Evolutionary conservation across 2,329 filamentous ascomycete genomes (phyloP), one percentile per base, ranked within the genome.

Genomic region (Trichoderma atroviride): DNA sequence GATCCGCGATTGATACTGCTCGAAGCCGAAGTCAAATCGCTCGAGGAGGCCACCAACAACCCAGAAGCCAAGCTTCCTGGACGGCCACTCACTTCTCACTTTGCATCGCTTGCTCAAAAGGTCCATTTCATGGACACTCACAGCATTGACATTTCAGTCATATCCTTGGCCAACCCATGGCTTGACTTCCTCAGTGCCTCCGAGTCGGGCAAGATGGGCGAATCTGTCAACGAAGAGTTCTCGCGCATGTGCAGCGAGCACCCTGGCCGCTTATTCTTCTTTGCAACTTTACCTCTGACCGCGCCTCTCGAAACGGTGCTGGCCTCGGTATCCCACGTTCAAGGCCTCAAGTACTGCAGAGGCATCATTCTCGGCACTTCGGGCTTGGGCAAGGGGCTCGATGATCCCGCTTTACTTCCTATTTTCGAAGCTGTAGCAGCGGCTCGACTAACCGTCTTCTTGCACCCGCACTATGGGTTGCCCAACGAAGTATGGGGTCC

Each of bases 111-210:
- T 69, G 81, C 84, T 19, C 86, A 92, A 74, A 97, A 97, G 77
- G 85, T 97, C 16, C 85, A 88, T 60, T 97, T 97, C 81, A 97
- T 97, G 94, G 86, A 93, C 78, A 87, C 85, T 19, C 94, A 97
- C 81, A 83, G 83, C 65, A 97, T 97, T 78, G 87, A 91, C 79
- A 89, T 91, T 72, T 96, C 92, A 1, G 92, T 97, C 62, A 89
- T 97, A 72, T 96, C 92, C 0, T 88, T 97, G 27, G 94, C 94
- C 16, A 97, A 97, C 76, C 94, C 94, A 0, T 97, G 94, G 94
- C 86, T 97, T 2, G 94, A 97, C 80, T 97, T 97, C 77, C 81
- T 97, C 0, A 77, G 83, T 11, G 77, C 87, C 0, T 78, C 82
- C 4, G 87, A 90, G 72, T 91, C 92, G 0, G 87, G 86, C 1